Base-by-base conservation (phyloP, 805 yeast genomes). In the Debaryomyces tyrocola region DNA sequence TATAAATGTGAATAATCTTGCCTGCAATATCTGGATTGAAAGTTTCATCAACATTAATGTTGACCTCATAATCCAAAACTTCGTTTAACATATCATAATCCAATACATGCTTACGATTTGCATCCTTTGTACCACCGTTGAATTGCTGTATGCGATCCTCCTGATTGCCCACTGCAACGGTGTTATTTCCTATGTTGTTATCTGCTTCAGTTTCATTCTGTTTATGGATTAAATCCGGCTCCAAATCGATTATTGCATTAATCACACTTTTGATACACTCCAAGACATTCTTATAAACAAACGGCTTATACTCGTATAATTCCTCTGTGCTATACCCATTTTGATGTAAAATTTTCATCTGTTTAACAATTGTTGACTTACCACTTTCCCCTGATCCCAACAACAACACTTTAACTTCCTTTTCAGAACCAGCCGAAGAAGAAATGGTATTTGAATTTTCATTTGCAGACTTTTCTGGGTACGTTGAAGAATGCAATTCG, bases 371-470 rank as follows among this genome's bases (percentile, higher is more conserved):
- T 14, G 95, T 87, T 6, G 90, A 83, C 59, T 87, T 87, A 4
- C 95, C 95, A 50, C 84, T 76, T 59, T 87, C 95, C 12, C 98
- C 99, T 0, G 97, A 87, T 4, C 99, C 94, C 41, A 87, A 67
- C 29, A 91, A 72, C 33, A 91, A 71, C 40, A 91, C 83, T 62
- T 90, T 90, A 44, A 84, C 82, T 48, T 82, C 87, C 50, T 76
- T 62, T 20, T 54, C 61, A 4, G 44, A 20, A 15, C 35, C 35
- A 8, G 48, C 29, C 8, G 51, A 34, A 28, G 17, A 29, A 33
- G 33, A 28, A 24, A 29, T 40, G 18, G 43, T 20, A n/a, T 38
- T 29, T 20, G 40, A 15, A 40, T 37, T 39, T 21, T 28, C 33
- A 31, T 31, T 37, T 36, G 38, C 46, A 33, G 36, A 20, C 40